These are phyloP conservation scores for Citrus australasica DNA, from an alignment of 345 rosid genomes.

Conservation along the genomic window DNA sequence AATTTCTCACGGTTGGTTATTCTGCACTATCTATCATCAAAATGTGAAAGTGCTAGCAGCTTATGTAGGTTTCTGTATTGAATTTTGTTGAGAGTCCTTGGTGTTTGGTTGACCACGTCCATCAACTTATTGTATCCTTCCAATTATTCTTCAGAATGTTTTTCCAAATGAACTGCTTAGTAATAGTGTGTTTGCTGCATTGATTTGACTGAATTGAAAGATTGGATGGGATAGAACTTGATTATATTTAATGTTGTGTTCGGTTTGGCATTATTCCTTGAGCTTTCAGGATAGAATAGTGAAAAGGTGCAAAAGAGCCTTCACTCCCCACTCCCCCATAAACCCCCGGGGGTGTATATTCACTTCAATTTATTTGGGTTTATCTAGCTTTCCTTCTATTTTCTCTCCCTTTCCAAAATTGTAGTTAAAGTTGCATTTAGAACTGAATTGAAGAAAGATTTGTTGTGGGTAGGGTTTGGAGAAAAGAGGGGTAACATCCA, in stretches of 20 bases:
- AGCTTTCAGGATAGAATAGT: background rate
- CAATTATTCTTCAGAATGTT: background rate
- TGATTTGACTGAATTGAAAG: background rate
- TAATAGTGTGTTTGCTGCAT: background rate
- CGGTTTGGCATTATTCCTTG: background rate
- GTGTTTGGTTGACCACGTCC: background rate
- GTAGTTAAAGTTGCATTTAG: background rate
- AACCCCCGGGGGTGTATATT: no score
- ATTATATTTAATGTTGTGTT: background rate
- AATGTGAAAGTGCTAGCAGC: background rate
- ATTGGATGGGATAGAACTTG: background rate
- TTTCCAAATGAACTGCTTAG: background rate
- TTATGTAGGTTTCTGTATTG: background rate
- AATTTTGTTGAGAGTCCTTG: background rate
- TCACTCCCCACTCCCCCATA: no score
- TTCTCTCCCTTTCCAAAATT: background rate
- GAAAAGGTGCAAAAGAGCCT: background rate
- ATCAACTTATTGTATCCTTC: background rate
- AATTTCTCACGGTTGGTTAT: background rate
- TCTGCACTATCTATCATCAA: background rate
- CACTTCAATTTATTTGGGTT: background rate
- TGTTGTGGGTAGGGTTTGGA: background rate
- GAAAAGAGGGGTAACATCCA: background rate
- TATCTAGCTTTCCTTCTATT: background rate
- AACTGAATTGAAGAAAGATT: background rate